phyloP scores from a whole-genome alignment of 129 eudicot species.

The Smallanthus sonchifolius region DNA sequence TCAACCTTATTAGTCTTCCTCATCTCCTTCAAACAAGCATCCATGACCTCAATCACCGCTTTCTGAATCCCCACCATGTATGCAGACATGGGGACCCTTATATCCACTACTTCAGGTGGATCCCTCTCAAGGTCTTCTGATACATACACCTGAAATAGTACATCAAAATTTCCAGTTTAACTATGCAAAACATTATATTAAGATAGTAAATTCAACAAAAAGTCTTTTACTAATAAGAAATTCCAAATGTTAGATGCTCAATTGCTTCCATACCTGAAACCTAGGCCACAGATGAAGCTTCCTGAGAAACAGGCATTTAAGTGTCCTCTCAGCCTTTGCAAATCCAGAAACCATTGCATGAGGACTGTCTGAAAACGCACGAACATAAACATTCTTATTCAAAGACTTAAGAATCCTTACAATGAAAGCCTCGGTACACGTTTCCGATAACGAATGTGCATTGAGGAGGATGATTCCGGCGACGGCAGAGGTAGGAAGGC shows the following conservation, averaged over 20 bases:
- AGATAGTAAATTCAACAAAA: not conserved
- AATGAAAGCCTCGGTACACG: slow-evolving; percentile 86
- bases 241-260: not conserved
- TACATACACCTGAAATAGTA: slow-evolving; percentile 52
- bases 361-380: slow-evolving; percentile 82
- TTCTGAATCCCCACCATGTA: slow-evolving; percentile 86
- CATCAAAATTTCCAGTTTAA: not conserved
- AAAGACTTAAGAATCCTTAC: slow-evolving; percentile 58
- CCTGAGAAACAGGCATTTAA: slow-evolving; percentile 64
- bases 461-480: slow-evolving; percentile 64
- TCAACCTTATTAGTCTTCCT: slow-evolving; percentile 97
- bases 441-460: slow-evolving; percentile 63
- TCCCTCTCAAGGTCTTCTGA: slow-evolving; percentile 88
- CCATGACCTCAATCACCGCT: slow-evolving; percentile 94
- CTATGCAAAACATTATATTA: not conserved
- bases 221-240: not conserved
- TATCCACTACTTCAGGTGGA: slow-evolving; percentile 91
- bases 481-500: slow-evolving; percentile 46
- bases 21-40: slow-evolving; percentile 98
- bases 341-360: slow-evolving; percentile 84
- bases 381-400: slow-evolving; percentile 40
- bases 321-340: slow-evolving; percentile 75
- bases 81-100: slow-evolving; percentile 79
- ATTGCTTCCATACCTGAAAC: slow-evolving; percentile 60
- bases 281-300: slow-evolving; percentile 89